These are phyloP conservation scores for Podospora australis DNA, from an alignment of 495 filamentous ascomycete genomes.

Conservation along the genomic window DNA sequence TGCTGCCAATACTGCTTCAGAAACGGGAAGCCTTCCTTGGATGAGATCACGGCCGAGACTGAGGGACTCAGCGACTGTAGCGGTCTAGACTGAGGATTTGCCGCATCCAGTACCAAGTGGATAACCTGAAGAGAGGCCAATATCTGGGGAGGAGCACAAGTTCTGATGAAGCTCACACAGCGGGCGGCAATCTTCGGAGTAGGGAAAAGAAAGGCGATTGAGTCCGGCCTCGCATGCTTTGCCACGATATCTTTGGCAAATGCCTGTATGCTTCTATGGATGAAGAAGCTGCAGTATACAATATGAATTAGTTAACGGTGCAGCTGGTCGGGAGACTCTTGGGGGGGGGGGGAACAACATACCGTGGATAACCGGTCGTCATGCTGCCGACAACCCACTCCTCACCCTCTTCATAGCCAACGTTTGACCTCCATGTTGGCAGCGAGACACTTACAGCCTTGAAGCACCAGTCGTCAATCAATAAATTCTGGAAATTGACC, in stretches of 20 bases:
- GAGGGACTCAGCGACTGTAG: conserved; percentile 34
- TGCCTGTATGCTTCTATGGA: conserved; percentile 73
- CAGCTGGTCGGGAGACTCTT: background rate
- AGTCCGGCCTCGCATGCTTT: conserved; percentile 52
- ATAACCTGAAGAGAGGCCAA: conserved; percentile 52
- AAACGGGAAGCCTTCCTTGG: conserved; percentile 53
- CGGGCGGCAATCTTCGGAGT: conserved; percentile 57
- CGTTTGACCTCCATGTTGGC: conserved; percentile 84
- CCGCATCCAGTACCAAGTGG: conserved; percentile 55
- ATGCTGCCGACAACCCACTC: conserved; percentile 78
- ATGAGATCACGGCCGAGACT: conserved; percentile 68
- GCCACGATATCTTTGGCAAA: conserved; percentile 64
- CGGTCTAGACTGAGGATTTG: conserved; percentile 42
- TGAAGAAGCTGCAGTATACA: conserved; percentile 64
- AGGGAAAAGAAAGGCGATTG: conserved; percentile 77
- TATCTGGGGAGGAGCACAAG: conserved; percentile 44
- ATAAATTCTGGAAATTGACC: background rate
- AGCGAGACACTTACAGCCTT: conserved; percentile 95
- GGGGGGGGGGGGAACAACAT: conserved; percentile 3
- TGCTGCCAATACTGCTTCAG: conserved; percentile 97
- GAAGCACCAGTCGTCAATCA: background rate
- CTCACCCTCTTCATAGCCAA: conserved; percentile 90
- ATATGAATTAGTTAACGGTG: background rate
- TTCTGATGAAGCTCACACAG: conserved; percentile 66
- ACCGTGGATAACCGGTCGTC: conserved; percentile 87